Evolutionary conservation across 306 rosid genomes (phyloP).

Genomic region (Ochetophila trinervis): DNA sequence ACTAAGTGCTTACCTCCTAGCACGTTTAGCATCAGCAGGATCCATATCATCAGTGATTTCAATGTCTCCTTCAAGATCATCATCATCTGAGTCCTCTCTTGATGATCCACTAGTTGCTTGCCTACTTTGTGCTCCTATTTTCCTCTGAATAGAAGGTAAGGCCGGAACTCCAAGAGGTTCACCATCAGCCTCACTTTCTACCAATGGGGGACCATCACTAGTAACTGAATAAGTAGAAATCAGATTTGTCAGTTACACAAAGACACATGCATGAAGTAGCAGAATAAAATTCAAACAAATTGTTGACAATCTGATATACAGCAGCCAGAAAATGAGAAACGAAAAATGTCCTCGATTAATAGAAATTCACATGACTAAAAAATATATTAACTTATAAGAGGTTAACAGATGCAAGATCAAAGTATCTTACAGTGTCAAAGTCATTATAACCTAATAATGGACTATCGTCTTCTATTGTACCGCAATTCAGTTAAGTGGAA

Average conservation of each 20-base stretch:
- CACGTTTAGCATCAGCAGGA: slow-evolving; percentile 54
- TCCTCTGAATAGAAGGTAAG: slow-evolving; percentile 40
- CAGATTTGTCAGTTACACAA: neutral
- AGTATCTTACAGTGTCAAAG: no score
- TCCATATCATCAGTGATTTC: slow-evolving; percentile 46
- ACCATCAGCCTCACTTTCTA: slow-evolving; percentile 35
- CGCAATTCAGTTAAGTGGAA: no score
- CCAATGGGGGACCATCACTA: slow-evolving; percentile 18
- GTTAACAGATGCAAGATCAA: no score
- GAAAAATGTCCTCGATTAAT: no score
- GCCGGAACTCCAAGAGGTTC: slow-evolving; percentile 33
- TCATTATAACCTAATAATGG: no score
- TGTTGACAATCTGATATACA: neutral
- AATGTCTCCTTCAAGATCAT: slow-evolving; percentile 53
- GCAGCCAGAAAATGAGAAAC: neutral
- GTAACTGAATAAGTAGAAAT: slow-evolving; percentile 23
- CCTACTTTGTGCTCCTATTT: slow-evolving; percentile 25
- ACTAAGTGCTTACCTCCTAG: slow-evolving; percentile 40
- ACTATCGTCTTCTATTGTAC: no score
- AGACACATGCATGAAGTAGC: neutral
- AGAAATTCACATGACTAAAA: no score
- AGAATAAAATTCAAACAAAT: neutral
- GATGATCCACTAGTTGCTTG: slow-evolving; percentile 61
- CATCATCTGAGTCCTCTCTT: slow-evolving; percentile 56
- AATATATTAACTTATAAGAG: no score